Conservation (phyloP, 2,329 filamentous ascomycete species). For the Ophiostoma sp. region DNA sequence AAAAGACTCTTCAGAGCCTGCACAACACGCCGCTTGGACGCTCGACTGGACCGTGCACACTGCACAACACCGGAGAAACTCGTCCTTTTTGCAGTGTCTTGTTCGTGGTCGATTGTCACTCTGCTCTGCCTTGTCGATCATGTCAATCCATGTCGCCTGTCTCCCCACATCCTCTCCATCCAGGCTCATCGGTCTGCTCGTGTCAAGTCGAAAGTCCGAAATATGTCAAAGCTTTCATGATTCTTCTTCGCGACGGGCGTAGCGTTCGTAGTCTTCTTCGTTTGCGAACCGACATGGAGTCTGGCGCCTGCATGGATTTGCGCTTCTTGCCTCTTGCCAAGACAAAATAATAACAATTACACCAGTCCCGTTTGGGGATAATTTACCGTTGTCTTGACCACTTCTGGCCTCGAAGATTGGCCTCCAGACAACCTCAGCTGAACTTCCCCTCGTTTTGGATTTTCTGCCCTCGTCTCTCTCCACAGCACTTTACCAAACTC, state of each 20-base stretch:
- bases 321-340: not conserved
- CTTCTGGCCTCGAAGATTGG: not conserved
- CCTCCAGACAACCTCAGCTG: not conserved
- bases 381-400: not conserved
- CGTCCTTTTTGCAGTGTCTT: not conserved
- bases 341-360: not conserved
- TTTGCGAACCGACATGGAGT: not conserved
- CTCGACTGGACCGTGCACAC: not conserved
- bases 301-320: not conserved
- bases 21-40: not conserved
- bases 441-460: not conserved
- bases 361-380: not conserved
- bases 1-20: not conserved
- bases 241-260: not conserved
- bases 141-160: no score
- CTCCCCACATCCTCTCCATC: no score
- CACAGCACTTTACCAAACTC: not conserved
- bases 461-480: not conserved
- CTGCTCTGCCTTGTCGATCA: not conserved
- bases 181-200: no score
- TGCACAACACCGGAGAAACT: not conserved
- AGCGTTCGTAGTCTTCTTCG: no score
- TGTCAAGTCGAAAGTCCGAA: no score
- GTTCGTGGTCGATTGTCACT: not conserved
- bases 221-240: no score